Percentiles rank a stretch among this genome's conserved stretches.
phyloP scores from a whole-genome alignment of 2,329 filamentous ascomycete species.

The Phoma herbarum region DNA sequence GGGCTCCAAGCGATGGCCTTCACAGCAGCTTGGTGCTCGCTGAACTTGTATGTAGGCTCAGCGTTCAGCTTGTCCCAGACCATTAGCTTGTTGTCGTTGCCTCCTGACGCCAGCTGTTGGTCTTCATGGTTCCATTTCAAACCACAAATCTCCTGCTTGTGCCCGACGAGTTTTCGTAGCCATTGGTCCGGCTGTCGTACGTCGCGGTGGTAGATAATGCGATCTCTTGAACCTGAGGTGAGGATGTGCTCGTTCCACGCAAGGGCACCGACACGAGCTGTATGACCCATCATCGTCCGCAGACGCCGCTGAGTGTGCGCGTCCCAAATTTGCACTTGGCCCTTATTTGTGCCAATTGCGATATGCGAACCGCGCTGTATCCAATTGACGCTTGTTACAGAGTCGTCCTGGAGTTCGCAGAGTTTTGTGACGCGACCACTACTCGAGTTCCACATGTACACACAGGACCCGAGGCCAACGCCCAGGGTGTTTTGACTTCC shows the following conservation, averaged over 20 bases:
- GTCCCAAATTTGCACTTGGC: constrained; percentile 97
- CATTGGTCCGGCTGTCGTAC: constrained; percentile 93
- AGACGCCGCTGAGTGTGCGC: constrained; percentile 84
- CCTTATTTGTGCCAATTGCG: constrained; percentile 93
- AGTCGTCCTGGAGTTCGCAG: constrained; percentile 91
- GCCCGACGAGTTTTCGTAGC: constrained; percentile 84
- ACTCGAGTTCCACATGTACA: constrained; percentile 98
- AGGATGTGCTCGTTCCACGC: constrained; percentile 99
- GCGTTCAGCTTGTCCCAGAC: constrained; percentile 98
- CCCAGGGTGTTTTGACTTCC: constrained; percentile 93
- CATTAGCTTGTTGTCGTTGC: constrained; percentile 98
- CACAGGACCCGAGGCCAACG: constrained; percentile 88
- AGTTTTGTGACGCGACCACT: constrained; percentile 91
- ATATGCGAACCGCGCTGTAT: constrained; percentile 97
- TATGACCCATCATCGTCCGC: constrained; percentile 96
- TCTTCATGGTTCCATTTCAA: constrained; percentile 97
- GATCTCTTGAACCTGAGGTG: constrained; percentile 92
- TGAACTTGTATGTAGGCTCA: constrained; percentile 91
- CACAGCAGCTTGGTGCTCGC: constrained; percentile 92
- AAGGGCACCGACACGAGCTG: constrained; percentile 87
- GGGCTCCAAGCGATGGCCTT: constrained; percentile 99
- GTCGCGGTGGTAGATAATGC: constrained; percentile 93
- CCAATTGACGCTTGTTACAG: constrained; percentile 96
- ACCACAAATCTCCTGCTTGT: constrained; percentile 98
- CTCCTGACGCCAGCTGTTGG: constrained; percentile 91